Percentiles rank a stretch among this genome's conserved stretches.
Conservation (phyloP, 441 rosid species). For the Kokia cookei region DNA sequence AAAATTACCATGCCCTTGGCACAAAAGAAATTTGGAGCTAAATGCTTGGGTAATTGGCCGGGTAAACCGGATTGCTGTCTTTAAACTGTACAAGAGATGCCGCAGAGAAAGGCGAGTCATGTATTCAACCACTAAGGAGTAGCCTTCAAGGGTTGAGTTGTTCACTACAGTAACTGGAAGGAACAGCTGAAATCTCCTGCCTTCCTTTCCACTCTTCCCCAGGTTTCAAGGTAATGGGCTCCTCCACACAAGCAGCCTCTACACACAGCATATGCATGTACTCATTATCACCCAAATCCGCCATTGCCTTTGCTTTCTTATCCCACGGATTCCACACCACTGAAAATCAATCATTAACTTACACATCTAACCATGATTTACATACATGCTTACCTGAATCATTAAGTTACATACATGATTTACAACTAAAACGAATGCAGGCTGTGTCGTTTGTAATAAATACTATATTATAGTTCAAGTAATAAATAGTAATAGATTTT, state of each 20-base stretch:
- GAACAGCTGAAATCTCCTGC: constrained; percentile 39
- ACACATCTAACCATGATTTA: background rate
- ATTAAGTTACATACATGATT: background rate
- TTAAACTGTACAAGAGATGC: constrained; percentile 27
- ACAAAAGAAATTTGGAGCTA: background rate
- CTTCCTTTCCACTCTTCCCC: constrained; percentile 53
- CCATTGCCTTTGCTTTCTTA: constrained; percentile 8
- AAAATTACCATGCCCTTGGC: background rate
- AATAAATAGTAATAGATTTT: background rate
- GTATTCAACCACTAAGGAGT: constrained; percentile 9
- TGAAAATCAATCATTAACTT: background rate
- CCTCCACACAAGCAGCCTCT: constrained; percentile 41
- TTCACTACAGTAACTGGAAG: constrained; percentile 48
- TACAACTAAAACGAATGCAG: background rate
- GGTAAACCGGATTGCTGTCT: background rate
- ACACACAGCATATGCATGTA: constrained; percentile 41
- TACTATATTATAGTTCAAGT: background rate
- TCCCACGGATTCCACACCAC: constrained; percentile 18
- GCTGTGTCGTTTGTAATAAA: background rate
- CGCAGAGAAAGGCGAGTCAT: background rate
- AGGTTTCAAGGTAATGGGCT: constrained; percentile 41
- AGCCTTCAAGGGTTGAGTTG: constrained; percentile 30
- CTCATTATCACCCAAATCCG: constrained; percentile 24
- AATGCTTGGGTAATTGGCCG: background rate
- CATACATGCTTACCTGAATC: background rate